phyloP scores from a whole-genome alignment of 306 rosid species.

The Pachyrhizus erosus region DNA sequence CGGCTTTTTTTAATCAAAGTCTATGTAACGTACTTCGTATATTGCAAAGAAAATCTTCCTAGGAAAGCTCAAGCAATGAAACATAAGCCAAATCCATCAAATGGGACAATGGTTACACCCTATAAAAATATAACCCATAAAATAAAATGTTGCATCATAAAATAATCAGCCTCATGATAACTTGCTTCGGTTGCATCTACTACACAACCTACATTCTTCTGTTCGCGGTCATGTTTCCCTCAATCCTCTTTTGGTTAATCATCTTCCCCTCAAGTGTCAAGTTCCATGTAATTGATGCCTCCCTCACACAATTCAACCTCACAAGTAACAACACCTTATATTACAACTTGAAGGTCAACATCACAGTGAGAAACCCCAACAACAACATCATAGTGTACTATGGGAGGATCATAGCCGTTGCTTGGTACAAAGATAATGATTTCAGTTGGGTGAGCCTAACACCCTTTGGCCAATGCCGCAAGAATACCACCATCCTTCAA shows the following conservation, averaged over 20 bases:
- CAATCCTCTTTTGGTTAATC: not conserved
- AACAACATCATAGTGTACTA: constrained; percentile 36
- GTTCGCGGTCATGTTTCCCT: not conserved
- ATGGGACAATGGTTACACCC: not conserved
- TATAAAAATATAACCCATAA: not conserved
- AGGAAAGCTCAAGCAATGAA: constrained; percentile 2
- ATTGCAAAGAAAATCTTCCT: not conserved
- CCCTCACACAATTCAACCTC: constrained; percentile 49
- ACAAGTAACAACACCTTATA: constrained; percentile 41
- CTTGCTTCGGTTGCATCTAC: not conserved
- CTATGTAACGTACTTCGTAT: not conserved
- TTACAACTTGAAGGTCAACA: constrained; percentile 44
- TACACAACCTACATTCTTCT: not conserved
- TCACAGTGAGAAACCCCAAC: constrained; percentile 49
- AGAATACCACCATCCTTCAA: constrained; percentile 43
- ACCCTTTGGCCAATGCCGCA: constrained; percentile 52
- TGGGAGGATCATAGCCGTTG: constrained; percentile 21
- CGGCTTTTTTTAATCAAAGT: too few relatives aligned
- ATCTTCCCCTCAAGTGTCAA: constrained; percentile 40
- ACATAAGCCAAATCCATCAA: not conserved
- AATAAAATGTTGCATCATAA: not conserved
- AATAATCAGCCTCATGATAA: not conserved
- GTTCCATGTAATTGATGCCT: constrained; percentile 35
- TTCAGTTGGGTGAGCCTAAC: constrained; percentile 14
- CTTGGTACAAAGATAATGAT: constrained; percentile 43